These are phyloP conservation scores for Crithidia thermophila DNA, from an alignment of 208 protist species.

Conservation along the genomic window DNA sequence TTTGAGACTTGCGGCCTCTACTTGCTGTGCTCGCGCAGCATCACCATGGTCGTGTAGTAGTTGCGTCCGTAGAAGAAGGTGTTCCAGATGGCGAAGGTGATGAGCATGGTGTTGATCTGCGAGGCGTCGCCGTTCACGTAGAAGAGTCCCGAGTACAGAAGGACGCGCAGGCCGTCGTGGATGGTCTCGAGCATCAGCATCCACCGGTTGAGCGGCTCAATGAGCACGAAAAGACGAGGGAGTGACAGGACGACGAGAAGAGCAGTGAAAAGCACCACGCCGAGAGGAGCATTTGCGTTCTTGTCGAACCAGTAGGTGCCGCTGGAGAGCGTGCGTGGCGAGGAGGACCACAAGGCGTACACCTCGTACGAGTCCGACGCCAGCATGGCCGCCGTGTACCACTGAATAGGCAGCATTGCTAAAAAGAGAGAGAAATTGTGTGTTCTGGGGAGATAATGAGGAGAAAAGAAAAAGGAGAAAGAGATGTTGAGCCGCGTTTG, in stretches of 20 bases:
- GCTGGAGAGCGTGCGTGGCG: slow-evolving; percentile 19
- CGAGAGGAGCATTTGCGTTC: slow-evolving; percentile 41
- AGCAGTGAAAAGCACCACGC: slow-evolving; percentile 34
- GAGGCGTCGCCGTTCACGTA: slow-evolving; percentile 35
- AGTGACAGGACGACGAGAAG: slow-evolving; percentile 50
- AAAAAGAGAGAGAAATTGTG: not conserved
- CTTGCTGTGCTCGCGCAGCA: slow-evolving; percentile 36
- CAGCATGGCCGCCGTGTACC: slow-evolving; percentile 50
- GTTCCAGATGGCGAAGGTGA: slow-evolving; percentile 63
- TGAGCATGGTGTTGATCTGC: slow-evolving; percentile 58
- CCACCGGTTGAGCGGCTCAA: slow-evolving; percentile 66
- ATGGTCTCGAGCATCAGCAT: slow-evolving; percentile 47
- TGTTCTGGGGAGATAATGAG: not conserved
- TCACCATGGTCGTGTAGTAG: slow-evolving; percentile 60
- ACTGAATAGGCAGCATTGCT: slow-evolving; percentile 50
- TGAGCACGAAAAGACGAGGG: slow-evolving; percentile 47
- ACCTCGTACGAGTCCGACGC: slow-evolving; percentile 38
- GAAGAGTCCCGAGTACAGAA: slow-evolving; percentile 50
- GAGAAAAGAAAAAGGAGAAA: slow-evolving; percentile 13
- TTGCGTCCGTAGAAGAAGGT: slow-evolving; percentile 47
- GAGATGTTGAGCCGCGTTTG: too few species aligned
- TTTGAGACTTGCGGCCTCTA: too few species aligned
- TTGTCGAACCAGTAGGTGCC: slow-evolving; percentile 55
- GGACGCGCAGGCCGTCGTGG: slow-evolving; percentile 45
- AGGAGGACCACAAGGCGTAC: slow-evolving; percentile 30